A percentile compares a stretch with the other conserved stretches of the same genome.
Evolutionary conservation across 148 eudicot species (phyloP).

Genomic region (Chenopodium suecicum): DNA sequence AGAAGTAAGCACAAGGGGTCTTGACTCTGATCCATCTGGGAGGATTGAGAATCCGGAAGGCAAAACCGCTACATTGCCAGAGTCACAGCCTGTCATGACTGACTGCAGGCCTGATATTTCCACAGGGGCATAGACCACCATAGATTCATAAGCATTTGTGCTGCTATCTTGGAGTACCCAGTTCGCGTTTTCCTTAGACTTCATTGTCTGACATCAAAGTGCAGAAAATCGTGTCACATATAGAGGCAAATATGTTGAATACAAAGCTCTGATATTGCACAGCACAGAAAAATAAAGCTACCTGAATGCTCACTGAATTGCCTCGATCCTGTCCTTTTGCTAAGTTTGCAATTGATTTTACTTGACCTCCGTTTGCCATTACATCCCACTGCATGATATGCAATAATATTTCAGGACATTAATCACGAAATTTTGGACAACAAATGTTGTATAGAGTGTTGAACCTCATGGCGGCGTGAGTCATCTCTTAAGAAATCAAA

Average conservation of each 20-base stretch:
- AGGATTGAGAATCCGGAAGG: constrained; percentile 92
- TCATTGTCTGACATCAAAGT: constrained; percentile 54
- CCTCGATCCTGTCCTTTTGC: constrained; percentile 90
- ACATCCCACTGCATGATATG: constrained; percentile 70
- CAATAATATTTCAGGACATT: neutral
- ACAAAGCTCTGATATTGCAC: neutral
- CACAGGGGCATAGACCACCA: constrained; percentile 71
- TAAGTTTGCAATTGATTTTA: constrained; percentile 63
- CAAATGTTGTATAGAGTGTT: neutral
- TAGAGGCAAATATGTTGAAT: neutral
- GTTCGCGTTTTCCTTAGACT: constrained; percentile 49
- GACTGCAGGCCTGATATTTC: constrained; percentile 70
- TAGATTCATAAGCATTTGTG: constrained; percentile 73
- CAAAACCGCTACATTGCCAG: constrained; percentile 60
- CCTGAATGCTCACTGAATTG: constrained; percentile 73
- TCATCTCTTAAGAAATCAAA: constrained; percentile 90
- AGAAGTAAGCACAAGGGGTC: constrained; percentile 76
- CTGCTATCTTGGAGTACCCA: constrained; percentile 87
- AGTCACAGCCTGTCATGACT: constrained; percentile 89
- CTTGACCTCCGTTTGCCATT: constrained; percentile 59
- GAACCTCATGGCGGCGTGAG: constrained; percentile 71
- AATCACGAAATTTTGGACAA: neutral
- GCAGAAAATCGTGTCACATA: neutral
- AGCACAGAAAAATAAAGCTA: constrained; percentile 21
- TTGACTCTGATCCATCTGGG: constrained; percentile 78